Evolutionary conservation across 2,329 filamentous ascomycete species (phyloP).

Genomic region (Xylaria sp.): DNA sequence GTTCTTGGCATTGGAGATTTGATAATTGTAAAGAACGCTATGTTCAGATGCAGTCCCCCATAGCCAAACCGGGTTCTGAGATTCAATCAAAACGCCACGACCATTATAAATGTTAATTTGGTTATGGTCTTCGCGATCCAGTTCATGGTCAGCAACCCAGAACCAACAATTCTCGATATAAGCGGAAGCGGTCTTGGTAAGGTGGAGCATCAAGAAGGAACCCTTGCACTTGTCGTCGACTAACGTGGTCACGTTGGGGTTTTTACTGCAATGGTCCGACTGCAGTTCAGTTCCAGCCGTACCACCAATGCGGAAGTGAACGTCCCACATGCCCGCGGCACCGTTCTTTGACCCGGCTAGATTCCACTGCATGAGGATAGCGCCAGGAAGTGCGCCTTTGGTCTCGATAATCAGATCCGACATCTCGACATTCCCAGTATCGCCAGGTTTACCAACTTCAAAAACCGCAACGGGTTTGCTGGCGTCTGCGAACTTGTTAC

Average conservation of each 20-base stretch:
- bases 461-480: constrained; percentile 82
- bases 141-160: constrained; percentile 90
- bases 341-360: constrained; percentile 70
- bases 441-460: constrained; percentile 78
- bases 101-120: constrained; percentile 90
- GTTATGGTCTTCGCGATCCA: constrained; percentile 74
- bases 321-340: constrained; percentile 85
- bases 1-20: constrained; percentile 76
- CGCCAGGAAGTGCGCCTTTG: constrained; percentile 80
- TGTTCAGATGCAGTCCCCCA: constrained; percentile 77
- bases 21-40: constrained; percentile 79
- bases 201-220: constrained; percentile 72
- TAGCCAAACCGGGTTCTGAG: constrained; percentile 77
- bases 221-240: constrained; percentile 73
- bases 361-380: constrained; percentile 93
- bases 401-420: constrained; percentile 87
- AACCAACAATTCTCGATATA: constrained; percentile 92
- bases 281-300: constrained; percentile 83
- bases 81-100: constrained; percentile 81
- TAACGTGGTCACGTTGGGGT: constrained; percentile 64
- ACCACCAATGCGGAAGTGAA: constrained; percentile 93
- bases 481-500: constrained; percentile 73
- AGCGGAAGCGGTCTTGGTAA: constrained; percentile 66
- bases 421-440: constrained; percentile 83
- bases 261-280: constrained; percentile 79